Base-by-base conservation (phyloP, 305 asterid species). In the Vinca major region DNA sequence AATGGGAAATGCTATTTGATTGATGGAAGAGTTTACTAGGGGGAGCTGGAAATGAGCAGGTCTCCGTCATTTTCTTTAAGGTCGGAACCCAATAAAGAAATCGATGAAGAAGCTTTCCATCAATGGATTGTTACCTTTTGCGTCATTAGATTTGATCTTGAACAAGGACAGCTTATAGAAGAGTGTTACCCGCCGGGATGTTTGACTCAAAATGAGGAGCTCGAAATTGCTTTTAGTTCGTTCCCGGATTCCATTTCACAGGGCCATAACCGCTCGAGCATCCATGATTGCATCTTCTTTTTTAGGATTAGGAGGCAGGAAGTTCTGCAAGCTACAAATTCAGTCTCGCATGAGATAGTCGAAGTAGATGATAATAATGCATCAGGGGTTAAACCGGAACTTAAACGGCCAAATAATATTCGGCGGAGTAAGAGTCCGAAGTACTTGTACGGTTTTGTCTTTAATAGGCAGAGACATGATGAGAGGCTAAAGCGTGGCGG, bases 241-340 rank as follows among this genome's bases (percentile, higher is more conserved):
- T 93, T 93, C 74, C 99, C 99, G 0, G 99, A 93, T 85, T 93
- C 99, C 73, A 95, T 89, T 73, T 86, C 99, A 20, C 99, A 90
- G 77, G 71, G 80, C 72, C 95, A 88, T 66, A 92, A 87, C 64
- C 92, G 97, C 68, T 85, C 99, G 53, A 90, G 97, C 82, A 93
- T 88, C 75, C 95, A 89, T 67, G 99, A 93, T 54, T 89, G 89
- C 70, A 86, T 93, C 65, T 93, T 93, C 84, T 90, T 93, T 83
- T 93, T 90, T 80, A 96, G 97, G 74, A 74, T 83, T 44, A 74
- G 80, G 67, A 86, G 90, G 74, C 85, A 79, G 77, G 86, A 52
- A 69, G 73, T 45, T 58, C 80, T 71, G 73, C 86, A 69, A 72
- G 68, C 61, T 51, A 70, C 72, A 43, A 80, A 76, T 60, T 45